These are phyloP conservation scores for Setomelanomma holmii DNA, from an alignment of 2,329 filamentous ascomycete species.

Conservation along the genomic window DNA sequence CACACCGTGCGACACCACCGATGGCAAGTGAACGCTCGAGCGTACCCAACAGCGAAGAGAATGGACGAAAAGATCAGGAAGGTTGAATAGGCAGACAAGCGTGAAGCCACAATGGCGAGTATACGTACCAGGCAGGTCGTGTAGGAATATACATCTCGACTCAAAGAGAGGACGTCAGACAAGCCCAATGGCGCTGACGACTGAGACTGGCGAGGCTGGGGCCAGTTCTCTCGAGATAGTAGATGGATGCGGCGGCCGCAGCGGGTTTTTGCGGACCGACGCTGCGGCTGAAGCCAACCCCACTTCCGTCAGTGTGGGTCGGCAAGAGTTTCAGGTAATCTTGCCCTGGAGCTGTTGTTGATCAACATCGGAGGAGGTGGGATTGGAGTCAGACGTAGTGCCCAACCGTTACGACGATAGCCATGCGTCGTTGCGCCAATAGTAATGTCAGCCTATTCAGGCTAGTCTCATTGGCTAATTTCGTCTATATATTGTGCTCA, in stretches of 20 bases:
- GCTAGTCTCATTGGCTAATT: no score
- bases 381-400: not conserved
- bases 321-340: not conserved
- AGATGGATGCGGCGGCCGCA: not conserved
- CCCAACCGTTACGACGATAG: not conserved
- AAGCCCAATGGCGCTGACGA: constrained; percentile 4
- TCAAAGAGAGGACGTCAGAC: constrained; percentile 3
- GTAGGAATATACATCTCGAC: not conserved
- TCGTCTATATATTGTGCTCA: no score
- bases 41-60: no score
- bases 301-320: not conserved
- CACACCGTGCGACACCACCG: no score
- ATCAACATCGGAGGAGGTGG: not conserved
- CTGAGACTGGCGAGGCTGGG: constrained; percentile 9
- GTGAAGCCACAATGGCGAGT: not conserved
- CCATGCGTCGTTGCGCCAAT: no score
- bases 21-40: no score
- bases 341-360: not conserved
- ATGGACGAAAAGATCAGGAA: no score
- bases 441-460: no score
- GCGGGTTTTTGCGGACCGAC: not conserved
- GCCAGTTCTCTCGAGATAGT: constrained; percentile 6
- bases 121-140: not conserved
- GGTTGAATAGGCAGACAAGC: no score
- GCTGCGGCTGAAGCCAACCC: not conserved